These are phyloP conservation scores for Metarhizium guizhouense DNA, from an alignment of 2,329 filamentous ascomycete genomes.

Conservation along the genomic window DNA sequence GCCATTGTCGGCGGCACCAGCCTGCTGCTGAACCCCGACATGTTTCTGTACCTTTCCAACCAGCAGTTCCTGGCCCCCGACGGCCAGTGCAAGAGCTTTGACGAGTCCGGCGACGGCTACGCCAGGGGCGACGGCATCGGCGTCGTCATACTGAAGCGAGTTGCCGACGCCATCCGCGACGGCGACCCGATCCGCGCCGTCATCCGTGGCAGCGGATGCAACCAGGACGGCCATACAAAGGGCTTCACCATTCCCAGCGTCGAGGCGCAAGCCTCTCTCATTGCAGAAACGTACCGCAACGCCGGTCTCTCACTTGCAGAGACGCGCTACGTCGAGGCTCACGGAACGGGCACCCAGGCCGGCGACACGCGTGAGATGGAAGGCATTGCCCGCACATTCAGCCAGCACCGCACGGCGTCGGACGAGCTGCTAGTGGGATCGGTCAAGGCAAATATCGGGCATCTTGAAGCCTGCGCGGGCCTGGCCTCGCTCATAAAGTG, in stretches of 20 bases:
- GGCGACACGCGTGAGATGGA: conserved; percentile 19
- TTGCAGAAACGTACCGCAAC: conserved; percentile 17
- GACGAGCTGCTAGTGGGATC: conserved; percentile 14
- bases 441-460: conserved; percentile 19
- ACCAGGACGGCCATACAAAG: conserved; percentile 25
- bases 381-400: conserved; percentile 12
- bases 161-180: conserved; percentile 29
- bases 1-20: conserved; percentile 15
- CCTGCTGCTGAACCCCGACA: conserved; percentile 7
- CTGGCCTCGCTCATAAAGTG: conserved; percentile 16
- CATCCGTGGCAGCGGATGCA: conserved; percentile 19
- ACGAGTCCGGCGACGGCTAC: conserved; percentile 4
- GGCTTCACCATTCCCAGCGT: conserved; percentile 30
- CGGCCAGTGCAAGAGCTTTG: conserved; percentile 12
- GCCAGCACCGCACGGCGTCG: neutral
- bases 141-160: conserved; percentile 29
- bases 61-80: conserved; percentile 15
- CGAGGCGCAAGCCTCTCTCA: conserved; percentile 18
- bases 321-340: conserved; percentile 27
- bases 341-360: conserved; percentile 28
- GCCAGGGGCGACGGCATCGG: conserved; percentile 26
- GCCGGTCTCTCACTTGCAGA: conserved; percentile 8
- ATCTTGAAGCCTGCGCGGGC: conserved; percentile 15
- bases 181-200: conserved; percentile 26
- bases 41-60: conserved; percentile 12